Conservation (phyloP, 2,329 filamentous ascomycete species). For the Verticillium albo-atrum region DNA sequence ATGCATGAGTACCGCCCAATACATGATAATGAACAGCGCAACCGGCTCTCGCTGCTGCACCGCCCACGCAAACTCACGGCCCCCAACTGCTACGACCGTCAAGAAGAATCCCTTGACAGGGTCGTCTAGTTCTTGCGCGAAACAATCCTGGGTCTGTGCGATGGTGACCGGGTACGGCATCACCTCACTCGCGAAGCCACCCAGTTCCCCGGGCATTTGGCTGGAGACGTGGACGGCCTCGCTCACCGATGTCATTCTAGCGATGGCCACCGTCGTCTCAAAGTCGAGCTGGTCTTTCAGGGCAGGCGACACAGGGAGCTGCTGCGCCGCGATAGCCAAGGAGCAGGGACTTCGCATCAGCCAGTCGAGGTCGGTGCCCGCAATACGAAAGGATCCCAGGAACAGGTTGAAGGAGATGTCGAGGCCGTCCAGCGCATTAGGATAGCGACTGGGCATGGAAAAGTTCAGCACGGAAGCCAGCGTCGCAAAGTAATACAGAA, state of each 20-base stretch:
- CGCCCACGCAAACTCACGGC: constrained; percentile 22
- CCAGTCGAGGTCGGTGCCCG: background rate
- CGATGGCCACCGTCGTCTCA: constrained; percentile 3
- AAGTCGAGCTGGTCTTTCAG: constrained; percentile 4
- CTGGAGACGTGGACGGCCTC: background rate
- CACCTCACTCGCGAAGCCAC: background rate
- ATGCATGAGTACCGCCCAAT: constrained; percentile 30
- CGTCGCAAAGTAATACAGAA: constrained; percentile 8
- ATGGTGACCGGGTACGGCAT: background rate
- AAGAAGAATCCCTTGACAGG: constrained; percentile 23
- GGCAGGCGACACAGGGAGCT: background rate
- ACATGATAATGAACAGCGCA: constrained; percentile 29
- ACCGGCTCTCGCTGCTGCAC: constrained; percentile 26
- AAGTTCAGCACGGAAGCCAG: constrained; percentile 1
- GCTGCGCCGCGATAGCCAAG: background rate
- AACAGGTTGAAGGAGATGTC: constrained; percentile 1
- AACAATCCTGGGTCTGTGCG: constrained; percentile 17
- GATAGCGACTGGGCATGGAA: background rate
- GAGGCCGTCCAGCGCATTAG: constrained; percentile 2
- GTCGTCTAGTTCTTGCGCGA: constrained; percentile 25
- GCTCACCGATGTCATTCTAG: background rate
- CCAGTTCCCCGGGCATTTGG: background rate
- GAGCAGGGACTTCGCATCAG: background rate
- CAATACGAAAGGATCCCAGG: background rate
- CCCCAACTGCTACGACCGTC: constrained; percentile 22